A percentile compares a stretch with the other conserved stretches of the same genome.
phyloP scores from a whole-genome alignment of 169 alveolate species.

The Plasmodium falciparum region DNA sequence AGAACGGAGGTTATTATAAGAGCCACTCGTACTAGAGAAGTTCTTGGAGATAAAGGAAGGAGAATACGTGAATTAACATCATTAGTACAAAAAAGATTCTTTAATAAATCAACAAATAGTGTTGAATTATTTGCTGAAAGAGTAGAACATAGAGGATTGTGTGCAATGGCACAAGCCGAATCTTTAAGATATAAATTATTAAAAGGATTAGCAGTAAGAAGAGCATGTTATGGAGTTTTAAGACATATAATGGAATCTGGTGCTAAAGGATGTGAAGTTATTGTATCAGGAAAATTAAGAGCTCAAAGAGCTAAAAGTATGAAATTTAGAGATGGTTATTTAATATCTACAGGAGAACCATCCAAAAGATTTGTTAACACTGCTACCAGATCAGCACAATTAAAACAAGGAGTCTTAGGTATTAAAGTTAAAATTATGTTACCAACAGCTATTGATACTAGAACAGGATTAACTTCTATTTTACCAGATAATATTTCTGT shows the following conservation, averaged over 20 bases:
- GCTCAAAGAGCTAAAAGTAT: slow-evolving; percentile 99
- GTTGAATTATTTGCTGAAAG: slow-evolving; percentile 97
- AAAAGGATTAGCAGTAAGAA: slow-evolving; percentile 98
- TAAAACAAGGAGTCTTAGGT: slow-evolving; percentile 98
- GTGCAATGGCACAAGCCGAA: slow-evolving; percentile 99
- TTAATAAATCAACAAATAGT: slow-evolving; percentile 96
- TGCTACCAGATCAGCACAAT: slow-evolving; percentile 98
- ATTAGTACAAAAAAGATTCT: slow-evolving; percentile 97
- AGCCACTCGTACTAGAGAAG: slow-evolving; percentile 98
- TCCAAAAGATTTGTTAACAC: slow-evolving; percentile 96
- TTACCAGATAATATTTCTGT: slow-evolving; percentile 98
- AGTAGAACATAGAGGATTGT: slow-evolving; percentile 96
- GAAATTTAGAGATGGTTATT: slow-evolving; percentile 98
- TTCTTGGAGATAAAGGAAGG: slow-evolving; percentile 97
- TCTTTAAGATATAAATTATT: slow-evolving; percentile 97
- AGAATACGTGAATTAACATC: slow-evolving; percentile 98
- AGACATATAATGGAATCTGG: slow-evolving; percentile 98
- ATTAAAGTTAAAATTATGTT: slow-evolving; percentile 96
- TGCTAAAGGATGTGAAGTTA: slow-evolving; percentile 99
- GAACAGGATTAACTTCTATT: slow-evolving; percentile 94
- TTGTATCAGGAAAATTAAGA: slow-evolving; percentile 99
- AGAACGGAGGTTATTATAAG: slow-evolving; percentile 97
- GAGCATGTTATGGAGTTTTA: slow-evolving; percentile 98
- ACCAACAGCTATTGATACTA: slow-evolving; percentile 98
- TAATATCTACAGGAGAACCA: slow-evolving; percentile 99